phyloP scores from a whole-genome alignment of 345 rosid genomes.

The Physaria fendleri region DNA sequence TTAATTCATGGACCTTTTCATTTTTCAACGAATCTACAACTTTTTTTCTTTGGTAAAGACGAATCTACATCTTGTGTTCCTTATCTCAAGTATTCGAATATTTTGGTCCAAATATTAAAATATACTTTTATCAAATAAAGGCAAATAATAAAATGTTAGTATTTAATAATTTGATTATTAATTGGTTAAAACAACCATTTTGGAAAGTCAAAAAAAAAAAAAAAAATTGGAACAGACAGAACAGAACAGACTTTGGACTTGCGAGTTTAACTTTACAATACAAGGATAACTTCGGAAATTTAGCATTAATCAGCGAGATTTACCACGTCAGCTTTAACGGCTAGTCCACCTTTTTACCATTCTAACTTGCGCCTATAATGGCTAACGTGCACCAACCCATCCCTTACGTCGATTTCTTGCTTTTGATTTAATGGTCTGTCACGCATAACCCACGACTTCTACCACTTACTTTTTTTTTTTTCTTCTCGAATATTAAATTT shows the following conservation, averaged over 20 bases:
- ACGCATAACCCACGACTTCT: conserved; percentile 27
- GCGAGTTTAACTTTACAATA: neutral
- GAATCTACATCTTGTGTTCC: neutral
- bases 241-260: conserved; percentile 2
- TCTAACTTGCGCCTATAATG: neutral
- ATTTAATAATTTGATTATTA: neutral
- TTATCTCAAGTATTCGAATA: neutral
- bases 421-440: conserved; percentile 30
- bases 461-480: conserved; percentile 7
- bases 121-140: neutral
- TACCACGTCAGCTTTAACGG: conserved; percentile 63
- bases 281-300: conserved; percentile 3
- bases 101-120: neutral
- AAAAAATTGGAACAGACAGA: conserved; percentile 17
- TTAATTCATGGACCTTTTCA: neutral
- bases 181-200: neutral
- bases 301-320: conserved; percentile 45
- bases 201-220: conserved; percentile 15
- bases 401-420: neutral
- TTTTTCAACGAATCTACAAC: neutral
- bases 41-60: neutral
- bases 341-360: conserved; percentile 4
- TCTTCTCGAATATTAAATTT: conserved; percentile 4
- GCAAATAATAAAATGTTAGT: neutral
- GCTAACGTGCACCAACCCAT: conserved; percentile 24